Conservation (phyloP, 2,329 filamentous ascomycete species). For the Cladophialophora immunda region DNA sequence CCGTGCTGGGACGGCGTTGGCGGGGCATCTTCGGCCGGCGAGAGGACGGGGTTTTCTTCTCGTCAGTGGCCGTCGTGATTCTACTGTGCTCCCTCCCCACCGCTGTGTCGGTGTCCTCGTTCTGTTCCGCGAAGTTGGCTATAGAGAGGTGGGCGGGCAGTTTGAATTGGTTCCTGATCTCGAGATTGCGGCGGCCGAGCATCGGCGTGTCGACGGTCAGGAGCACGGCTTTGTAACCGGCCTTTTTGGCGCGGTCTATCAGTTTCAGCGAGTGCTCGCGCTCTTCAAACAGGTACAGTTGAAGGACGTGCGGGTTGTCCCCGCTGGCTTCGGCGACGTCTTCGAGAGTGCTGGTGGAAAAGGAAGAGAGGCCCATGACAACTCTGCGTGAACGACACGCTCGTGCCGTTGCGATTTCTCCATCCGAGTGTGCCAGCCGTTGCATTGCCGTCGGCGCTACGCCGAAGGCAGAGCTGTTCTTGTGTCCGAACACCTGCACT, state of each 20-base stretch:
- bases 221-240: slow-evolving; percentile 61
- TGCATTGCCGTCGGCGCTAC: slow-evolving; percentile 62
- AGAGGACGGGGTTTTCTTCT: slow-evolving; percentile 15
- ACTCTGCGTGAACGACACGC: slow-evolving; percentile 52
- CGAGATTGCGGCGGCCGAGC: slow-evolving; percentile 52
- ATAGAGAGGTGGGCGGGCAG: slow-evolving; percentile 37
- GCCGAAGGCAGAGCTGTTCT: slow-evolving; percentile 57
- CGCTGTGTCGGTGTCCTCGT: slow-evolving; percentile 59
- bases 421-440: slow-evolving; percentile 58
- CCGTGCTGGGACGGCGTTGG: slow-evolving; percentile 17
- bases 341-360: slow-evolving; percentile 52
- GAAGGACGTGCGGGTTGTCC: slow-evolving; percentile 52
- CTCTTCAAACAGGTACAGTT: slow-evolving; percentile 61
- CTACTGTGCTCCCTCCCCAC: slow-evolving; percentile 10
- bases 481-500: slow-evolving; percentile 53
- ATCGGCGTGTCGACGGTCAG: slow-evolving; percentile 62
- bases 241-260: slow-evolving; percentile 50
- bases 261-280: slow-evolving; percentile 50
- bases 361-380: slow-evolving; percentile 56
- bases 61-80: slow-evolving; percentile 16
- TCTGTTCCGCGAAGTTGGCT: slow-evolving; percentile 47
- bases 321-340: slow-evolving; percentile 53
- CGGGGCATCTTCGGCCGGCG: slow-evolving; percentile 17
- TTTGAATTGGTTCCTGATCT: slow-evolving; percentile 40
- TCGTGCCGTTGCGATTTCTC: slow-evolving; percentile 57